Conservation (phyloP, 2,329 filamentous ascomycete genomes). For the Colletotrichum sublineola region DNA sequence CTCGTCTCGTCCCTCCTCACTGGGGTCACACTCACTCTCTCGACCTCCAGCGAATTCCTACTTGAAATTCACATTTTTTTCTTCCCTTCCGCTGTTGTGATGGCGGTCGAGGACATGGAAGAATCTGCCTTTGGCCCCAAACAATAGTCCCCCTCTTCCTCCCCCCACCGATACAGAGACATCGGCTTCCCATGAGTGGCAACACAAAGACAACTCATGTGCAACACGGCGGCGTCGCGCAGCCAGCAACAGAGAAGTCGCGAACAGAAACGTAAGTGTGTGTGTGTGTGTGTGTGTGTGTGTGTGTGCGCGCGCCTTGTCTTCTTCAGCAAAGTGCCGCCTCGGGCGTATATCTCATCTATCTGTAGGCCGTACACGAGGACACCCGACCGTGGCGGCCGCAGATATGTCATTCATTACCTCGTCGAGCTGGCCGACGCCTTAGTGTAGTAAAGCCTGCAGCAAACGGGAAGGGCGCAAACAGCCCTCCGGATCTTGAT, state of each 20-base stretch:
- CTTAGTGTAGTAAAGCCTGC: not conserved
- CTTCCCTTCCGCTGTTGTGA: not conserved
- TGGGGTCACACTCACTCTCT: not conserved
- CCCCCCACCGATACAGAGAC: not conserved
- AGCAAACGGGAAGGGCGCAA: not conserved
- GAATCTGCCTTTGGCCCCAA: too few relatives aligned
- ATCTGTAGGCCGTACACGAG: conserved; percentile 7
- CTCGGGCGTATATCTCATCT: not conserved
- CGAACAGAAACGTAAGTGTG: not conserved
- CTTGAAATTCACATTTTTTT: not conserved
- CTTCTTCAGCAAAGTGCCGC: conserved; percentile 32
- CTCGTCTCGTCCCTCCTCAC: not conserved
- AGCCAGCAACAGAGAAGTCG: not conserved
- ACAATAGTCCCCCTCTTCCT: not conserved
- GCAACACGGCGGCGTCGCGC: not conserved
- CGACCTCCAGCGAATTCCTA: not conserved
- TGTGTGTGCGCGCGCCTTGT: not conserved
- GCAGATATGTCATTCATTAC: not conserved
- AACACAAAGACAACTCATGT: not conserved
- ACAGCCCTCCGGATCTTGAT: too few relatives aligned
- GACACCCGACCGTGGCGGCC: conserved; percentile 4
- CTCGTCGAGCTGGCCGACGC: not conserved
- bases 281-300: too few relatives aligned
- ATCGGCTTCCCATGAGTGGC: not conserved
- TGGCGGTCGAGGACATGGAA: not conserved